A percentile compares a stretch with the other conserved stretches of the same genome.
Conservation (phyloP, 1,284 basidiomycete genomes). For the Pterula multifida region DNA sequence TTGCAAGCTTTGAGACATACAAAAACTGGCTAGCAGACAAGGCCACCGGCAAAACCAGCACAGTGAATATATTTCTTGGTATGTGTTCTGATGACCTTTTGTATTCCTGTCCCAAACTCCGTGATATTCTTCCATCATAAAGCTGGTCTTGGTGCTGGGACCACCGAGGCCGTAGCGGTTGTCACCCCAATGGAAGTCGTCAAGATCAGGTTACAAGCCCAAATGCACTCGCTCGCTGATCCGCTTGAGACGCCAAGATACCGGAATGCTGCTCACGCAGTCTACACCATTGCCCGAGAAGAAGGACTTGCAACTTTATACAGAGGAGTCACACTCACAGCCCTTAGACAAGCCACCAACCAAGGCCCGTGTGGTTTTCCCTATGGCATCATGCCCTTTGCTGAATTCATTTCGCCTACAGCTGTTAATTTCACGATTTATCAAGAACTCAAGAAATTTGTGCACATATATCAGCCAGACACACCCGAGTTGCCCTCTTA, state of each 20-base stretch:
- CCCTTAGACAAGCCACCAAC: conserved; percentile 94
- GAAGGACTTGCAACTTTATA: conserved; percentile 85
- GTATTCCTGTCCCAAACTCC: neutral
- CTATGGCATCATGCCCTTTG: neutral
- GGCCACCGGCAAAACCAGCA: conserved; percentile 63
- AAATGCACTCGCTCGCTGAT: conserved; percentile 95
- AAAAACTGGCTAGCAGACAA: conserved; percentile 74
- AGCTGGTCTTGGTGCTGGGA: conserved; percentile 92
- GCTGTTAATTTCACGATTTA: conserved; percentile 98
- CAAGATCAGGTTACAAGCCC: conserved; percentile 97
- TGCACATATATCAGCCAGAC: conserved; percentile 69
- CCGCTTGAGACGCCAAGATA: conserved; percentile 91
- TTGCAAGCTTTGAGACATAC: conserved; percentile 96
- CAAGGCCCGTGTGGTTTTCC: conserved; percentile 50
- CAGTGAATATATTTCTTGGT: conserved; percentile 75
- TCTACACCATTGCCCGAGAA: conserved; percentile 90
- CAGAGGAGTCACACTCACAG: conserved; percentile 88
- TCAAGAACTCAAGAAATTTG: conserved; percentile 87
- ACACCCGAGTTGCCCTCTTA: conserved; percentile 75
- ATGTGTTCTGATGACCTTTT: conserved; percentile 15
- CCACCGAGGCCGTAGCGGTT: conserved; percentile 87
- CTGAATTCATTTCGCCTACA: conserved; percentile 16
- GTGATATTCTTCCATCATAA: conserved; percentile 4
- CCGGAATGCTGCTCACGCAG: conserved; percentile 93
- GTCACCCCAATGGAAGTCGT: conserved; percentile 99